phyloP scores from a whole-genome alignment of 1,139 yeast species.

The Saccharomyces uvarum region DNA sequence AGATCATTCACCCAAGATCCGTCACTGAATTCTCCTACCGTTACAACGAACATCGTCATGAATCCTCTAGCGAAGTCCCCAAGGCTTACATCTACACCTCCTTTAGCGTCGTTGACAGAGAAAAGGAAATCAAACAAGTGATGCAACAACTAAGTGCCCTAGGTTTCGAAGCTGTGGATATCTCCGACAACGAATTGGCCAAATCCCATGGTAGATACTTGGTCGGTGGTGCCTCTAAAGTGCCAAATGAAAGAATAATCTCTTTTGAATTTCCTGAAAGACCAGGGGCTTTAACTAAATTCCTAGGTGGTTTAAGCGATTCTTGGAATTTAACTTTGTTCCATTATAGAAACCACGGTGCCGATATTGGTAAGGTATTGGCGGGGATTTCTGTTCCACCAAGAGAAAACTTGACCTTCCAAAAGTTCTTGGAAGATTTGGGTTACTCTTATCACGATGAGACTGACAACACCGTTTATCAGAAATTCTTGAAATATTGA shows the following conservation, averaged over 20 bases:
- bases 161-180: conserved; percentile 67
- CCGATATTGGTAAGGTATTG: conserved; percentile 84
- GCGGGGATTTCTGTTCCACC: conserved; percentile 86
- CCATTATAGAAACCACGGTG: conserved; percentile 95
- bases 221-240: conserved; percentile 77
- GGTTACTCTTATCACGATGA: conserved; percentile 79
- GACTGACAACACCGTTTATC: conserved; percentile 74
- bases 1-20: conserved; percentile 72
- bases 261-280: conserved; percentile 95
- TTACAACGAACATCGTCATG: conserved; percentile 42
- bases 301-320: conserved; percentile 60
- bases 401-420: conserved; percentile 55
- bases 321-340: conserved; percentile 90
- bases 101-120: conserved; percentile 71
- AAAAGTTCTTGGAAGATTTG: conserved; percentile 57
- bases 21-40: conserved; percentile 94
- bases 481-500: conserved; percentile 51
- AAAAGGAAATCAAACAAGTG: conserved; percentile 45
- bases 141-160: conserved; percentile 38
- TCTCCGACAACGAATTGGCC: conserved; percentile 88
- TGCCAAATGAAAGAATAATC: conserved; percentile 65
- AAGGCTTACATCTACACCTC: conserved; percentile 80
- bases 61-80: conserved; percentile 32
- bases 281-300: conserved; percentile 84
- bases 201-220: conserved; percentile 92